Conservation (phyloP, 805 yeast species). For the Jamesozyma rosinii region DNA sequence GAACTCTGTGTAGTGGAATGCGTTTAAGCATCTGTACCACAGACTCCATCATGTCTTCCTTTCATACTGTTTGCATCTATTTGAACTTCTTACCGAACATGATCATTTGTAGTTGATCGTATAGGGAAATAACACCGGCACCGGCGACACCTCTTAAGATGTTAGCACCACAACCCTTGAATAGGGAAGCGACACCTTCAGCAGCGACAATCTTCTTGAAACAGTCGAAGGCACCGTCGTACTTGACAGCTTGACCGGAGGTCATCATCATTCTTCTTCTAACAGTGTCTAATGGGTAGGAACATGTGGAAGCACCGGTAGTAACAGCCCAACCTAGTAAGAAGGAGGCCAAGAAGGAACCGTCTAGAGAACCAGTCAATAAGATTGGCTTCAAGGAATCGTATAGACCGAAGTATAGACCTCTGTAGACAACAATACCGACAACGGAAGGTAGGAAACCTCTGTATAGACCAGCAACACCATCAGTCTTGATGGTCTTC, state of each 20-base stretch:
- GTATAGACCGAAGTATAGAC: constrained; percentile 96
- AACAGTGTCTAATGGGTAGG: constrained; percentile 97
- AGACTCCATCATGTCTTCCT: too few relatives aligned
- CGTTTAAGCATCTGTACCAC: too few relatives aligned
- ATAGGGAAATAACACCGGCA: constrained; percentile 97
- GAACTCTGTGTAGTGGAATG: too few relatives aligned
- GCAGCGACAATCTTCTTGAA: constrained; percentile 86
- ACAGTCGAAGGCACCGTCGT: constrained; percentile 91
- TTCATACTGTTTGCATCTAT: constrained; percentile 24
- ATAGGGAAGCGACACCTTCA: constrained; percentile 87
- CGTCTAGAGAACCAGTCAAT: constrained; percentile 88
- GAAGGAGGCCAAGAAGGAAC: constrained; percentile 92
- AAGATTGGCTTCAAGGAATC: constrained; percentile 94
- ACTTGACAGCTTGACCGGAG: constrained; percentile 96
- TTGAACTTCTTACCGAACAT: constrained; percentile 92
- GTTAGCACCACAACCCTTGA: constrained; percentile 99
- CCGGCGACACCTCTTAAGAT: constrained; percentile 99
- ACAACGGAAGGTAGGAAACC: constrained; percentile 98
- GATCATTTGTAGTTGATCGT: constrained; percentile 93
- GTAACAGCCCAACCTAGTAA: constrained; percentile 95
- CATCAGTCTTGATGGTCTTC: constrained; percentile 91
- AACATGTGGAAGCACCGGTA: constrained; percentile 97
- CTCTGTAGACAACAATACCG: constrained; percentile 98
- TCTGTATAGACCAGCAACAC: constrained; percentile 97
- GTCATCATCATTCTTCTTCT: constrained; percentile 99